A percentile compares a stretch with the other conserved stretches of the same genome.
These are phyloP conservation scores for Termitomyces sp. DNA, from an alignment of 768 basidiomycete species.

Conservation along the genomic window DNA sequence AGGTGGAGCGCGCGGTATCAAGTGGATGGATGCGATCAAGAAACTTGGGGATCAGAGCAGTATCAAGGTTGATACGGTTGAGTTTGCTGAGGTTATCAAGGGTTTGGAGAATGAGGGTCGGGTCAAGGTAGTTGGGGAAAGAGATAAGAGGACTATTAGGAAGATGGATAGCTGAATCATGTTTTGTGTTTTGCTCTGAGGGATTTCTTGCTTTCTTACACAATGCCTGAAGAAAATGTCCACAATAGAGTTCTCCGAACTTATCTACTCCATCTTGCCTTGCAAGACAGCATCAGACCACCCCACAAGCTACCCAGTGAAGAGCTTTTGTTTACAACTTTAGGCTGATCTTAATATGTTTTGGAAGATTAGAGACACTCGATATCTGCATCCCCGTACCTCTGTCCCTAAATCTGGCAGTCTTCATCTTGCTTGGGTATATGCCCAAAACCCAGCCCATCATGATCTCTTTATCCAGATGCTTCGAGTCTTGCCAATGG, in stretches of 20 bases:
- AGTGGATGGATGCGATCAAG: slow-evolving; percentile 82
- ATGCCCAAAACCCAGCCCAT: slow-evolving; percentile 6
- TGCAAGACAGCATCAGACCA: background rate
- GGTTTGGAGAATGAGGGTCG: slow-evolving; percentile 82
- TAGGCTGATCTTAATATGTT: slow-evolving; percentile 5
- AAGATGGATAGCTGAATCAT: slow-evolving; percentile 44
- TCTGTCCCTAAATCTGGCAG: slow-evolving; percentile 3
- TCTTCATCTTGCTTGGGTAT: slow-evolving; percentile 8
- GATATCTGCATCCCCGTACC: background rate
- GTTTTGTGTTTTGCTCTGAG: background rate
- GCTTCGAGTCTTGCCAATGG: slow-evolving; percentile 20
- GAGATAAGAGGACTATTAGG: slow-evolving; percentile 79
- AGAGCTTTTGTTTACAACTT: background rate
- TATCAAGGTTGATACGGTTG: slow-evolving; percentile 70
- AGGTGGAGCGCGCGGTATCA: slow-evolving; percentile 58
- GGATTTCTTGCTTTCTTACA: too few species aligned
- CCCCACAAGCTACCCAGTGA: slow-evolving; percentile 1
- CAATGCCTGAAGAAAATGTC: background rate
- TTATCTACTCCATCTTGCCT: background rate
- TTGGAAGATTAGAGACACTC: slow-evolving; percentile 2
- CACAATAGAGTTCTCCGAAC: background rate
- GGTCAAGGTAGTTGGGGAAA: slow-evolving; percentile 83
- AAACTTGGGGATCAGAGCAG: slow-evolving; percentile 81
- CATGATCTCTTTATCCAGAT: slow-evolving; percentile 8
- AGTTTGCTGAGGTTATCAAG: slow-evolving; percentile 80